Evolutionary conservation across 805 yeast species (phyloP), one percentile per base, ranked within the genome.

Genomic region (Novakomyces olei): DNA sequence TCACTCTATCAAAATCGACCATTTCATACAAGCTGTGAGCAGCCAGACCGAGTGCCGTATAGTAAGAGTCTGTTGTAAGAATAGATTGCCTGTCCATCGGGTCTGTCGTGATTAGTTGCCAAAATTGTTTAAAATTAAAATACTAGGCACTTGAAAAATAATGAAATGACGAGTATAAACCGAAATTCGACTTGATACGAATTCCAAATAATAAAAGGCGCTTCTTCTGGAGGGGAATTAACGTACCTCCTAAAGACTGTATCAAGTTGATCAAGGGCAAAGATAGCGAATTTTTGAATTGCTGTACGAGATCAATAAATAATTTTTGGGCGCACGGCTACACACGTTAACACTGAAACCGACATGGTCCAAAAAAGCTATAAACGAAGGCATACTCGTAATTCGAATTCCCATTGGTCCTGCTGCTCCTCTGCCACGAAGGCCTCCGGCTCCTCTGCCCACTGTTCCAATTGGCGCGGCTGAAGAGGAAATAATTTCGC

Each of bases 371-470:
- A n/a, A n/a, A n/a, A n/a, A n/a, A n/a, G n/a, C n/a, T n/a, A n/a
- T n/a, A n/a, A n/a, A n/a, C n/a, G n/a, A n/a, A n/a, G n/a, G n/a
- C n/a, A n/a, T n/a, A n/a, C n/a, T 10, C 25, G 25, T 10, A 22
- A 12, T 12, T 22, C n/a, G 12, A 10, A 22, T 22, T 22, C 25
- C 25, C 25, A 22, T 12, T 10, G 12, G 3, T 22, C 25, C 12
- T 22, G 52, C 44, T 72, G 55, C 41, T 81, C 92, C 45, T 80
- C 92, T 40, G 72, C 70, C 14, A 77, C 70, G 78, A 92, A 88
- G 49, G 80, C 94, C 48, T 81, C 96, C 0, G 96, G 94, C 37
- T 81, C 92, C 12, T 64, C 49, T 8, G 59, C 48, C 96, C 96
- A 88, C 26, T 67, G 56, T 42, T 77, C 88, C 31, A 83, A 50